Evolutionary conservation across 495 filamentous ascomycete genomes (phyloP), one percentile per base, ranked within the genome.

Genomic region (Xylaria castorea): DNA sequence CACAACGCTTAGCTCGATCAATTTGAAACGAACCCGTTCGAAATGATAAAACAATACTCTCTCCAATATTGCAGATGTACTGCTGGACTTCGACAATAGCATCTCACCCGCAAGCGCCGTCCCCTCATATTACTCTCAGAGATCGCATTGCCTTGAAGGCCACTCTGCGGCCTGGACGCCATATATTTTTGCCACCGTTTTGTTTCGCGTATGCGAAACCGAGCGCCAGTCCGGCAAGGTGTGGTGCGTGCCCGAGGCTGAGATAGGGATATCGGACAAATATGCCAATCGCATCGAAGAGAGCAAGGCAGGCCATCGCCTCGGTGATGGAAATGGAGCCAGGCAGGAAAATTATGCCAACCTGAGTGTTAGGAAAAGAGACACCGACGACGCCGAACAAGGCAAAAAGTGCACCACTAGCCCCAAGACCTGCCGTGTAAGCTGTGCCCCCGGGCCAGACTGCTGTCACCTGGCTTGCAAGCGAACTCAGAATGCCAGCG

Each of bases 401-500:
- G 34, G 77, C 79, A 50, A 74, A 73, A 62, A 76, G 22, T 25
- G 71, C 73, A 22, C 79, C 77, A 25, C 76, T 76, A 25, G 77
- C 60, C 0, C 77, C 79, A 8, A 68, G 1, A 0, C 34, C 20
- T 27, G 72, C 36, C 2, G 12, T 16, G 66, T 27, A 66, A 42
- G 48, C 73, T 72, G 14, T 40, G 22, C 44, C 73, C 73, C 38
- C 2, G 1, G 9, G 66, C 27, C 72, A 72, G 6, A 57, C 36
- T 16, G 76, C 71, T 40, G 72, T 71, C 1, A 74, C 0, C 9
- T 78, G 76, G n/a, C 74, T 34, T n/a, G 75, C 77, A 3, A 81
- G 69, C 2, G 70, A 55, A 51, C 76, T 73, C 25, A 81, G 30
- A 32, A 79, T 73, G 27, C 73, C 77, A 22, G 76, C 58, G 0